phyloP scores from a whole-genome alignment of 1,139 yeast species.

The Arxiozyma heterogenica region DNA sequence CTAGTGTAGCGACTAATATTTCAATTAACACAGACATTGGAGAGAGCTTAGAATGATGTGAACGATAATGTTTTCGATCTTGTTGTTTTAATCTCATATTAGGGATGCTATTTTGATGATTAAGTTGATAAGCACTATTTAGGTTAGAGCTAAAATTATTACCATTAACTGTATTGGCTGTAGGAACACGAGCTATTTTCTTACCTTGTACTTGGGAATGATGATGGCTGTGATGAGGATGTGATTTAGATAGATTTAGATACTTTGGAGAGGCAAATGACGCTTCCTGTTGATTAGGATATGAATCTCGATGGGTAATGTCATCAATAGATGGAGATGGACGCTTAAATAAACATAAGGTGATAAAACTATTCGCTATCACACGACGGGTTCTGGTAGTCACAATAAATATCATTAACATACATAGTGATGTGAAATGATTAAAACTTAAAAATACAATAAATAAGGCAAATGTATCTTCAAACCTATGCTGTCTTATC shows the following conservation, averaged over 20 bases:
- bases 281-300: not conserved
- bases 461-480: slow-evolving; percentile 28
- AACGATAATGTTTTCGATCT: not conserved
- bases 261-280: not conserved
- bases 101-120: not conserved
- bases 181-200: too few species aligned
- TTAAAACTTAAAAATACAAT: slow-evolving; percentile 27
- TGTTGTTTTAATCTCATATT: not conserved
- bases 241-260: not conserved
- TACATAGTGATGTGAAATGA: slow-evolving; percentile 21
- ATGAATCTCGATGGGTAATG: slow-evolving; percentile 3
- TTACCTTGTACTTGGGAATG: not conserved
- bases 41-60: not conserved
- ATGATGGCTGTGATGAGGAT: not conserved
- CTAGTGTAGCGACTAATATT: slow-evolving; percentile 14
- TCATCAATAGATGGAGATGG: slow-evolving; percentile 17
- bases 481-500: slow-evolving; percentile 20
- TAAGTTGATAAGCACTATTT: not conserved
- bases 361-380: slow-evolving; percentile 22
- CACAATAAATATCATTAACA: slow-evolving; percentile 20
- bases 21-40: not conserved
- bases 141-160: not conserved
- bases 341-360: slow-evolving; percentile 21
- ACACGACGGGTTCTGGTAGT: slow-evolving; percentile 23
- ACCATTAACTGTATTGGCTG: not conserved